Percentiles rank a stretch among this genome's conserved stretches.
Evolutionary conservation across 2,329 filamentous ascomycete species (phyloP).

Genomic region (Colletotrichum plurivorum): DNA sequence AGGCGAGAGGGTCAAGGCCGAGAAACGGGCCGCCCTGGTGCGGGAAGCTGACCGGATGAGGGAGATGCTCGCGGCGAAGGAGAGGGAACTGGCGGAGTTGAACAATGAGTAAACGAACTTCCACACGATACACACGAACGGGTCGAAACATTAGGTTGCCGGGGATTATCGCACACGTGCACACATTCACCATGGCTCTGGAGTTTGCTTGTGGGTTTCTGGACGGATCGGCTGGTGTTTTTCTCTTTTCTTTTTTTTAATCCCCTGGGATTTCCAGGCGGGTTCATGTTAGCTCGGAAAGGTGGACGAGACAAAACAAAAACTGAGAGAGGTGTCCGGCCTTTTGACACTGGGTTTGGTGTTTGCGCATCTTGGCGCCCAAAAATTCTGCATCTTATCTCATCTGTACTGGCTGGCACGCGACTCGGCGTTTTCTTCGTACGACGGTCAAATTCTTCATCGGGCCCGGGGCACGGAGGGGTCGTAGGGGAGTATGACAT

Average conservation of each 20-base stretch:
- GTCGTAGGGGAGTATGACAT: background rate
- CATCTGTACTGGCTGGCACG: constrained; percentile 9
- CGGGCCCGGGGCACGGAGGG: background rate
- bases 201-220: constrained; percentile 24
- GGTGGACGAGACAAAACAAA: constrained; percentile 19
- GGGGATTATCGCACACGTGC: constrained; percentile 4
- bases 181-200: constrained; percentile 21
- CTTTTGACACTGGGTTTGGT: background rate
- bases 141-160: constrained; percentile 5
- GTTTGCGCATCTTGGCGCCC: constrained; percentile 32
- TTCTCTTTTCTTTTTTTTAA: background rate
- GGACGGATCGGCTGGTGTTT: background rate
- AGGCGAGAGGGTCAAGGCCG: constrained; percentile 68
- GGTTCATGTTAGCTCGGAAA: background rate
- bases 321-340: constrained; percentile 23
- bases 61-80: constrained; percentile 79
- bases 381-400: constrained; percentile 27
- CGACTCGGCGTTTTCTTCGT: constrained; percentile 34
- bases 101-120: constrained; percentile 28
- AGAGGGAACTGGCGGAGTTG: constrained; percentile 75
- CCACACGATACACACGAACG: constrained; percentile 33
- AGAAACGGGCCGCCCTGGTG: constrained; percentile 76
- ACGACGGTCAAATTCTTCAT: background rate
- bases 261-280: too few species aligned
- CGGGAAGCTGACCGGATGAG: constrained; percentile 84